phyloP scores from a whole-genome alignment of 78 protist species.

The Ministeria vibrans region DNA sequence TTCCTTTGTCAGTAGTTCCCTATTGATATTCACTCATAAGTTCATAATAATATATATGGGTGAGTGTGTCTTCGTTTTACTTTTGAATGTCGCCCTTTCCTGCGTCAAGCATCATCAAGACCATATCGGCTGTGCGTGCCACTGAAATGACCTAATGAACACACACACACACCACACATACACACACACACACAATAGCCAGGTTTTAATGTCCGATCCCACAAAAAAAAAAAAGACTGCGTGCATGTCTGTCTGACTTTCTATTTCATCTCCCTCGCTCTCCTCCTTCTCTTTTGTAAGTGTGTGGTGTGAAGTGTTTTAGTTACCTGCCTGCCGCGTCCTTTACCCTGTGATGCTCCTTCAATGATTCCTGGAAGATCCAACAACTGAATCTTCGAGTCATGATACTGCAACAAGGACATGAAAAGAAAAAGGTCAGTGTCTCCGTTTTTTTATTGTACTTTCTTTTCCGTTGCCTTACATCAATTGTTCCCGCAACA shows the following conservation, averaged over 20 bases:
- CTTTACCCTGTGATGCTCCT: conserved; percentile 97
- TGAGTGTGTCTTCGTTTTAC: neutral
- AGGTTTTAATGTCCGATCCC: too few relatives aligned
- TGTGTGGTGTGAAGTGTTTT: too few relatives aligned
- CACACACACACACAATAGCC: conserved; percentile 1
- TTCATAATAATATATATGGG: neutral
- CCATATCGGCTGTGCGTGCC: conserved; percentile 86
- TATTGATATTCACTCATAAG: neutral
- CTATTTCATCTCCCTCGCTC: too few relatives aligned
- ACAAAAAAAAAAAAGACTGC: too few relatives aligned
- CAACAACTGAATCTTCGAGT: conserved; percentile 76
- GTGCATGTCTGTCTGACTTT: too few relatives aligned
- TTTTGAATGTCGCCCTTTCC: conserved; percentile 51
- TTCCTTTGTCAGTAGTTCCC: conserved; percentile 20
- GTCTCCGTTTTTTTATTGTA: too few relatives aligned
- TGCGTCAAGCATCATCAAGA: conserved; percentile 93
- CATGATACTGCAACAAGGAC: conserved; percentile 43
- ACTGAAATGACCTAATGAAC: conserved; percentile 50
- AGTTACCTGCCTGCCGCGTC: conserved; percentile 85
- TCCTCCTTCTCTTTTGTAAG: too few relatives aligned
- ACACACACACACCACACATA: neutral
- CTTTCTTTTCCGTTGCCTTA: neutral
- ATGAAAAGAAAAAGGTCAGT: neutral
- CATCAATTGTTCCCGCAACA: conserved; percentile 85
- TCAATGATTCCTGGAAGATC: conserved; percentile 97